phyloP scores from a whole-genome alignment of 805 yeast species.

The Yarrowia sp. region DNA sequence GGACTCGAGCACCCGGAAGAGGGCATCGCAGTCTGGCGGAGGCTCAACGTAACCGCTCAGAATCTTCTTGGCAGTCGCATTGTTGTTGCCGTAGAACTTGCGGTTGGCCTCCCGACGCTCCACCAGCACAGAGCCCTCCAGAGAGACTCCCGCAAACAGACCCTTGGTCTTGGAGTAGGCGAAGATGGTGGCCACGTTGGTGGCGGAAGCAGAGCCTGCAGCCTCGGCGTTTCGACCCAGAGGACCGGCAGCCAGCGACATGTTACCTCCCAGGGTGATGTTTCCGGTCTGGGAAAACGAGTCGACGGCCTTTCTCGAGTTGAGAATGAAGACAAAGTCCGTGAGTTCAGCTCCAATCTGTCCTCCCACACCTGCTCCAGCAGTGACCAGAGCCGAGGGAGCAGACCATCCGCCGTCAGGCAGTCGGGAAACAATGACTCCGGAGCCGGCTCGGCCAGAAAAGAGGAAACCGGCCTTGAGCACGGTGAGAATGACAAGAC shows the following conservation, averaged over 20 bases:
- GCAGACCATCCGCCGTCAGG: slow-evolving; percentile 98
- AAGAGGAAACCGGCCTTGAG: slow-evolving; percentile 94
- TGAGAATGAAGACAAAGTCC: slow-evolving; percentile 92
- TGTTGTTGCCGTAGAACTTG: slow-evolving; percentile 84
- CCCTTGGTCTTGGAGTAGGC: slow-evolving; percentile 96
- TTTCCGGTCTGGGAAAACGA: slow-evolving; percentile 95
- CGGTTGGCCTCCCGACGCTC: slow-evolving; percentile 97
- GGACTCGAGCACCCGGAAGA: slow-evolving; percentile 84
- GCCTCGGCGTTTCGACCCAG: slow-evolving; percentile 97
- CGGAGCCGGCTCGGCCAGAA: slow-evolving; percentile 97
- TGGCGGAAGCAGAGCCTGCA: slow-evolving; percentile 90
- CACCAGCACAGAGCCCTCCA: slow-evolving; percentile 95
- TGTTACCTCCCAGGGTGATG: slow-evolving; percentile 91
- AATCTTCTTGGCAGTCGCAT: slow-evolving; percentile 86
- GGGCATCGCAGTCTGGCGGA: slow-evolving; percentile 88
- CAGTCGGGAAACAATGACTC: slow-evolving; percentile 89
- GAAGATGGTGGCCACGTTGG: slow-evolving; percentile 87
- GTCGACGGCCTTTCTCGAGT: slow-evolving; percentile 85
- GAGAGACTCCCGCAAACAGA: slow-evolving; percentile 93
- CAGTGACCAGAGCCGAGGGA: slow-evolving; percentile 93
- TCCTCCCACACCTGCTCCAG: slow-evolving; percentile 99
- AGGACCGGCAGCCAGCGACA: slow-evolving; percentile 97
- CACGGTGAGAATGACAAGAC: slow-evolving; percentile 91
- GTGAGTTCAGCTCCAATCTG: slow-evolving; percentile 96
- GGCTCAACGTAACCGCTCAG: slow-evolving; percentile 88